A percentile compares a stretch with the other conserved stretches of the same genome.
These are phyloP conservation scores for Neurospora sp. DNA, from an alignment of 2,329 filamentous ascomycete species.

Conservation along the genomic window DNA sequence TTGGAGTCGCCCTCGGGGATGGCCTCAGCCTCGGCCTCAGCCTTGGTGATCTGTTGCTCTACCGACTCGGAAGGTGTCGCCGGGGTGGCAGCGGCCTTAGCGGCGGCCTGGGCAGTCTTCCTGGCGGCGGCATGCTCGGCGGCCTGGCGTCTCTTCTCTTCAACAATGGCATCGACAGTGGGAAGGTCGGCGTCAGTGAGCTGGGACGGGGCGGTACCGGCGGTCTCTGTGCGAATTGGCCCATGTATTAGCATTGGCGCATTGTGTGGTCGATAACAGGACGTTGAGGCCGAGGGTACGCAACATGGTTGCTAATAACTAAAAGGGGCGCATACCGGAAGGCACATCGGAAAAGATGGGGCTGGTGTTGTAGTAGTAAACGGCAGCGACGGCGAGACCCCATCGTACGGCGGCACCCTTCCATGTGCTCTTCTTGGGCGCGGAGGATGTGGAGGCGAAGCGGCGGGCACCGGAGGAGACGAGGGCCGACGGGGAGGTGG, in stretches of 20 bases:
- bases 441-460: conserved; percentile 44
- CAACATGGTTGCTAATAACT: background rate
- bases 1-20: background rate
- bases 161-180: conserved; percentile 58
- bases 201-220: conserved; percentile 34
- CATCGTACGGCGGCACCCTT: conserved; percentile 66
- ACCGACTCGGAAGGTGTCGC: background rate
- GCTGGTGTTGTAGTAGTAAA: conserved; percentile 95
- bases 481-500: conserved; percentile 11
- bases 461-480: conserved; percentile 34
- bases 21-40: conserved; percentile 8
- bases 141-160: conserved; percentile 48
- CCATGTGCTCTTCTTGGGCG: conserved; percentile 68
- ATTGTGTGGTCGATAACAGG: background rate
- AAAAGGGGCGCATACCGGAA: conserved; percentile 41
- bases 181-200: conserved; percentile 48
- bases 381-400: conserved; percentile 61
- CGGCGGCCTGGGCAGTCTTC: conserved; percentile 13
- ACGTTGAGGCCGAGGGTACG: background rate
- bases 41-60: conserved; percentile 15
- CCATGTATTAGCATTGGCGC: conserved; percentile 10
- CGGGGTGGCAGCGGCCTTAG: conserved; percentile 14
- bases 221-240: conserved; percentile 18
- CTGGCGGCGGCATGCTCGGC: conserved; percentile 18
- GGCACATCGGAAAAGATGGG: conserved; percentile 78